Evolutionary conservation across 176 grass and related monocot species (phyloP).

Genomic region (Zea mays): Zm-B73-REFERENCE-NAM-5.0 NC_050096.1:237212501-237213000

Average conservation of each 20-base stretch:
- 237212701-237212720: conserved; percentile 25
- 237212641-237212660: conserved; percentile 69
- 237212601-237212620: conserved; percentile 69
- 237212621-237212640: conserved; percentile 82
- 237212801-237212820: conserved; percentile 93
- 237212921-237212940: conserved; percentile 20
- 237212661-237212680: conserved; percentile 78
- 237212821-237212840: conserved; percentile 92
- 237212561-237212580: conserved; percentile 54
- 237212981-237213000: conserved; percentile 99
- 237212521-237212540: background rate
- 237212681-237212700: conserved; percentile 35
- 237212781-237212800: conserved; percentile 99
- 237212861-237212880: conserved; percentile 81
- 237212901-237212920: background rate
- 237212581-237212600: conserved; percentile 85
- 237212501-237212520: background rate
- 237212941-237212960: conserved; percentile 44
- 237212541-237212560: background rate
- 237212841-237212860: conserved; percentile 90
- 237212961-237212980: conserved; percentile 96
- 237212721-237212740: conserved; percentile 9
- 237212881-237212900: conserved; percentile 29
- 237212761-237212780: conserved; percentile 76
- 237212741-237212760: conserved; percentile 60